Base-by-base conservation (phyloP, 345 rosid genomes). In the Gossypium arboreum region DNA sequence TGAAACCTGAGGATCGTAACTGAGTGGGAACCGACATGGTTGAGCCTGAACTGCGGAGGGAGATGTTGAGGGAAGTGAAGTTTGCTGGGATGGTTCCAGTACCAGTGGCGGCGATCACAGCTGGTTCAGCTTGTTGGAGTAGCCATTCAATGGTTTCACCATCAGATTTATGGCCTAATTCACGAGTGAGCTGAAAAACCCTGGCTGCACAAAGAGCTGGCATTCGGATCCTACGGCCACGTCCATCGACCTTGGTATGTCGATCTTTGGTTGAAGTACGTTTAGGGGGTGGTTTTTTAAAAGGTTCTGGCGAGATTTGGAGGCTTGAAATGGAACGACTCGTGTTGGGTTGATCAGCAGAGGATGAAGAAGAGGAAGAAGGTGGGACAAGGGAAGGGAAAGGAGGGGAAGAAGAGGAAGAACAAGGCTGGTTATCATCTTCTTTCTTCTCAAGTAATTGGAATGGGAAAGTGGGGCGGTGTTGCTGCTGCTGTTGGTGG, bases 161-260 rank as follows among this genome's bases (percentile, higher is more conserved):
- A 45, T 94, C 98, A 16, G 97, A 92, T 75, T 94, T 94, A 83
- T 94, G 97, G 43, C 98, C 98, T 1, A 94, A 85, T 79, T 94
- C 98, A 8, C 97, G 85, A 22, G 98, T 94, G 0, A 94, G 85
- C 82, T 94, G 98, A 58, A 94, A 94, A 78, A 94, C 97, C 88
- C 98, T 87, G 79, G 98, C 98, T n/a, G 98, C 98, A 64, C 98
- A 94, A 51, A 94, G 88, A n/a, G 98, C 98, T 0, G 98, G 98
- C 98, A 94, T 94, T 80, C 98, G 91, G 84, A 94, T 94, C 76
- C 98, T 85, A 29, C 98, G 86, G 16, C 98, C 98, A 67, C 98
- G 90, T 18, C 98, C 98, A 43, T 94, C 97, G 13, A 94, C 98
- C 77, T 94, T 94, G 0, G 98, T 94, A 83, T 94, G 98, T 6